A percentile compares a stretch with the other conserved stretches of the same genome.
phyloP scores from a whole-genome alignment of 768 basidiomycete species.

The Boletellus sp. region DNA sequence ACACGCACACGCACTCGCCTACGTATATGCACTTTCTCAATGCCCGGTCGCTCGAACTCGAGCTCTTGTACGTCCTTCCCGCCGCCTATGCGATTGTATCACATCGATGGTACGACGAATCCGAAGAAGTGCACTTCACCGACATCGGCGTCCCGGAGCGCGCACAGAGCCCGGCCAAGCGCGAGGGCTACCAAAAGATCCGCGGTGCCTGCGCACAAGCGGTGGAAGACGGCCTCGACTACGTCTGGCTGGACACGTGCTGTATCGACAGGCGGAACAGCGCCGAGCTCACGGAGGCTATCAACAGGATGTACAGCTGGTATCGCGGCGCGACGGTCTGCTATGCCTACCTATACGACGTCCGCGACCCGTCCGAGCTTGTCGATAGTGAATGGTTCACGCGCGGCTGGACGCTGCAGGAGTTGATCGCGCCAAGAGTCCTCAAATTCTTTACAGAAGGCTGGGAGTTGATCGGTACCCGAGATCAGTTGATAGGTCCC shows the following conservation, averaged over 20 bases:
- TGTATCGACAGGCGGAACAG: conserved; percentile 30
- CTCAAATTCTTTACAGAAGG: conserved; percentile 27
- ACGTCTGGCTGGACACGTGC: conserved; percentile 34
- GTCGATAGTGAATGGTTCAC: conserved; percentile 28
- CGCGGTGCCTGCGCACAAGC: conserved; percentile 19
- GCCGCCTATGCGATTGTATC: conserved; percentile 25
- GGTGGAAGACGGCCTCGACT: conserved; percentile 7
- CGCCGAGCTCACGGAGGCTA: conserved; percentile 28
- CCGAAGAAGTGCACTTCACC: conserved; percentile 21
- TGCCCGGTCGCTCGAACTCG: conserved; percentile 12
- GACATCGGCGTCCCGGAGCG: conserved; percentile 19
- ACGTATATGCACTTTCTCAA: conserved; percentile 27
- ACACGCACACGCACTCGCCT: no score
- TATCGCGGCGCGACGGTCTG: conserved; percentile 26
- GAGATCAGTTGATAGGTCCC: conserved; percentile 8
- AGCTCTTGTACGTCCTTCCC: conserved; percentile 4
- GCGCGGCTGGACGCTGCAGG: conserved; percentile 32
- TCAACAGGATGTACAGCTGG: conserved; percentile 35
- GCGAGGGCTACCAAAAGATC: conserved; percentile 24
- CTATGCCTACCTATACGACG: conserved; percentile 27
- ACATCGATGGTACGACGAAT: conserved; percentile 25
- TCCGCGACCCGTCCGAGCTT: conserved; percentile 15
- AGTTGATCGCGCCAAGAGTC: conserved; percentile 26
- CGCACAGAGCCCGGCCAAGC: conserved; percentile 5
- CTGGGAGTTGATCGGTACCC: conserved; percentile 20